phyloP scores from a whole-genome alignment of 768 basidiomycete species.

The Tricholoma flavovirens region DNA sequence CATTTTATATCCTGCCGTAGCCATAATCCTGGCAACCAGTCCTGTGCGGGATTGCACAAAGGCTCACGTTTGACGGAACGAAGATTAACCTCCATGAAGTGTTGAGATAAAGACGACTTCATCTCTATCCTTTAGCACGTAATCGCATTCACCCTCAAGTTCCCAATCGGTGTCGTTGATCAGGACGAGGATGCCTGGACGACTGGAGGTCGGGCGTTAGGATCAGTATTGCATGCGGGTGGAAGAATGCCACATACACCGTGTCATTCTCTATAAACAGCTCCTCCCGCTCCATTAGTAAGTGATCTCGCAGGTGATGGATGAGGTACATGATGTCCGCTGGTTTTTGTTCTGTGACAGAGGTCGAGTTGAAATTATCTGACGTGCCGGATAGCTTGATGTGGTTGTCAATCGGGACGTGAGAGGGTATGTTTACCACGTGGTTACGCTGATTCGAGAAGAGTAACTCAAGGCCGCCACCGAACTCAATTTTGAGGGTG shows the following conservation, averaged over 20 bases:
- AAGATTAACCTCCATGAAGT: conserved; percentile 76
- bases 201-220: conserved; percentile 40
- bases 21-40: background rate
- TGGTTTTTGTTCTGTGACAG: conserved; percentile 29
- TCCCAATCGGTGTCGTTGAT: conserved; percentile 99
- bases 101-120: conserved; percentile 97
- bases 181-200: conserved; percentile 95
- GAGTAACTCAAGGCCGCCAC: conserved; percentile 82
- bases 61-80: background rate
- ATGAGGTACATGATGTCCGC: conserved; percentile 75
- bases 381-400: conserved; percentile 1
- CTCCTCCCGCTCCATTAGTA: conserved; percentile 81
- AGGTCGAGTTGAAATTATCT: background rate
- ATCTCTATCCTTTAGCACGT: conserved; percentile 69
- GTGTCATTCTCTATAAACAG: conserved; percentile 84
- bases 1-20: no score
- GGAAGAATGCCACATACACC: conserved; percentile 52
- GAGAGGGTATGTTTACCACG: conserved; percentile 45
- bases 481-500: conserved; percentile 64
- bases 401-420: conserved; percentile 33
- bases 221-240: background rate
- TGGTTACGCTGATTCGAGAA: conserved; percentile 69
- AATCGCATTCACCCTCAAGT: conserved; percentile 89
- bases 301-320: conserved; percentile 64
- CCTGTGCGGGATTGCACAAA: no score